These are phyloP conservation scores for Phytopythium vexans DNA, from an alignment of 352 stramenopile genomes.

Conservation along the genomic window DNA sequence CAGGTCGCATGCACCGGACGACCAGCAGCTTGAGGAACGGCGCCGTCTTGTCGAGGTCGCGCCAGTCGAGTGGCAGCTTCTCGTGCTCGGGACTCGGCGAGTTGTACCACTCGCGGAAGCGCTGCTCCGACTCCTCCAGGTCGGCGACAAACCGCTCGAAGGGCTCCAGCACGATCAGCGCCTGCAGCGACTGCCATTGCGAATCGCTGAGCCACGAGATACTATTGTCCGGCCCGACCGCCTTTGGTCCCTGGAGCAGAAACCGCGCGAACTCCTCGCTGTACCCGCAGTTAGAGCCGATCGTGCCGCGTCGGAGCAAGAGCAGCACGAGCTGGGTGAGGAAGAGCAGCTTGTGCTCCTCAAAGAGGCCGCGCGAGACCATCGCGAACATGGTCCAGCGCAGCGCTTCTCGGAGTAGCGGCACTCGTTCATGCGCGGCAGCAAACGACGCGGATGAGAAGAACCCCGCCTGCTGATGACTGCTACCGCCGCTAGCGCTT, in stretches of 20 bases:
- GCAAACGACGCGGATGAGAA: constrained; percentile 29
- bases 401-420: constrained; percentile 66
- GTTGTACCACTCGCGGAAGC: constrained; percentile 93
- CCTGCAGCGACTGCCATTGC: constrained; percentile 82
- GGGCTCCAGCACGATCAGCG: constrained; percentile 69
- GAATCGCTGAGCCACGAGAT: constrained; percentile 84
- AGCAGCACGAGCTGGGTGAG: constrained; percentile 86
- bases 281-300: constrained; percentile 71
- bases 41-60: constrained; percentile 86
- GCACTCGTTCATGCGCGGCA: constrained; percentile 51
- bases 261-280: constrained; percentile 72
- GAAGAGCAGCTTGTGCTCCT: constrained; percentile 91
- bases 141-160: constrained; percentile 87
- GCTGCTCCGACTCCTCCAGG: constrained; percentile 85
- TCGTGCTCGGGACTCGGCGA: constrained; percentile 78
- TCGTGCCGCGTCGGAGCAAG: constrained; percentile 62
- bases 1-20: constrained; percentile 91
- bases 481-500: not conserved
- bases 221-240: constrained; percentile 60
- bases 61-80: constrained; percentile 90
- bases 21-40: constrained; percentile 94
- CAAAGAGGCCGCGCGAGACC: constrained; percentile 89
- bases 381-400: constrained; percentile 88
- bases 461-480: not conserved
- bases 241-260: constrained; percentile 72